Evolutionary conservation across 495 filamentous ascomycete species (phyloP).

Genomic region (Neurospora sp.): DNA sequence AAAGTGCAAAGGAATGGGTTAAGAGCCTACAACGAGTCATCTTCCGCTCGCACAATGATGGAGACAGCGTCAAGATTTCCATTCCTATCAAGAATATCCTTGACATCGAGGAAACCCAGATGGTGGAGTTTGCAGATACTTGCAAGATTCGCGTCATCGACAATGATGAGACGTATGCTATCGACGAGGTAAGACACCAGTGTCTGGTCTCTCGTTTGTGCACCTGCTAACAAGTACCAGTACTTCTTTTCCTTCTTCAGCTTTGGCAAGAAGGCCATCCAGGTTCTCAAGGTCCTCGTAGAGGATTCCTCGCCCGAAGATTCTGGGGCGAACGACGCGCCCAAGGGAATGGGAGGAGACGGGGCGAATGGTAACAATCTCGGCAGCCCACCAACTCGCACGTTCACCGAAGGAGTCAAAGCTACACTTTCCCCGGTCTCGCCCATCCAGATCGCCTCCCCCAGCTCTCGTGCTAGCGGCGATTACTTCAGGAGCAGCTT

Average conservation of each 20-base stretch:
- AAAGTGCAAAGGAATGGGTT: slow-evolving; percentile 95
- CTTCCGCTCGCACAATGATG: slow-evolving; percentile 90
- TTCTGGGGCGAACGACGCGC: slow-evolving; percentile 13
- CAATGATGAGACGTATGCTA: slow-evolving; percentile 83
- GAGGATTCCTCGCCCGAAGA: slow-evolving; percentile 50
- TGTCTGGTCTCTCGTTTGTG: not conserved
- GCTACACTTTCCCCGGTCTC: slow-evolving; percentile 51
- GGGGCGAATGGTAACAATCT: not conserved
- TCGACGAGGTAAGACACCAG: slow-evolving; percentile 67
- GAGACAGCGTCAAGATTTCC: slow-evolving; percentile 93
- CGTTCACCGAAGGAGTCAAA: slow-evolving; percentile 50
- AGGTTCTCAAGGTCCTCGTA: slow-evolving; percentile 64
- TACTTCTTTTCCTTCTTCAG: slow-evolving; percentile 97
- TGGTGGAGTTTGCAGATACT: slow-evolving; percentile 87
- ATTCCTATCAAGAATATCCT: slow-evolving; percentile 82
- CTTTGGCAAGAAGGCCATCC: slow-evolving; percentile 74
- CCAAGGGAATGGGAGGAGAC: slow-evolving; percentile 3
- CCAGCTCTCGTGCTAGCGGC: slow-evolving; percentile 34
- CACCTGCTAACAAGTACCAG: slow-evolving; percentile 37
- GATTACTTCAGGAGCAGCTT: slow-evolving; percentile 33
- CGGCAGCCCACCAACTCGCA: slow-evolving; percentile 27
- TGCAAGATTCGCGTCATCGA: slow-evolving; percentile 89
- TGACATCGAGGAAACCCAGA: slow-evolving; percentile 84
- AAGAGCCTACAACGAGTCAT: slow-evolving; percentile 90
- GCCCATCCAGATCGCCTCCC: slow-evolving; percentile 25